Base-by-base conservation (phyloP, 2,329 filamentous ascomycete species). In the Lithohypha guttulata region DNA sequence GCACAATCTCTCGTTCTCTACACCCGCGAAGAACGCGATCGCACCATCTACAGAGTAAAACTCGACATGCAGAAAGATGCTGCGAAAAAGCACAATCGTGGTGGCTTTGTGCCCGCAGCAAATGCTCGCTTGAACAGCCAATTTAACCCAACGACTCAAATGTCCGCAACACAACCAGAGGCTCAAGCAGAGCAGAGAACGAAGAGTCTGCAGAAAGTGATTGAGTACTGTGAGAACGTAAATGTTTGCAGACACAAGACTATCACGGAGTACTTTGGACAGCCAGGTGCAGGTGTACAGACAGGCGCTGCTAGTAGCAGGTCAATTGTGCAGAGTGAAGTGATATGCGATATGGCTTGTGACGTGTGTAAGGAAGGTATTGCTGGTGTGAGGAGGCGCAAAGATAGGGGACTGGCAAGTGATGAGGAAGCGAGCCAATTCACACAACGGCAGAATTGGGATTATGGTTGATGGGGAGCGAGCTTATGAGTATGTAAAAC, bases 1-100 rank as follows among this genome's bases (percentile, higher is more conserved):
- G 80, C 81, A 21, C 75, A 81, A 44, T 95, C 86, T 55, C 84
- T 94, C 39, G 65, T 96, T 39, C 94, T 95, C 60, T 96, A 95
- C 61, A 86, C 79, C 43, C 76, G 83, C 9, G 84, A 93, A 58
- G 87, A 95, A 54, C 70, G 84, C 18, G 83, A 94, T 53, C 73
- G 85, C 1, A 75, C 82, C 7, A 75, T 71, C 7, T 61, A 60
- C 18, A 66, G 73, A 41, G 62, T 78, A 50, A 52, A 56, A 11
- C 55, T 61, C 8, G 69, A 69, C 45, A 56, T 49, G 41, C 62
- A 55, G 42, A 60, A 54, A 21, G 59, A 59, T 18, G 55, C 55
- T 28, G 55, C 55, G 36, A 60, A 67, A 53, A 60, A 53, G 50
- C 2, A 63, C 17, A 56, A 59, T 21, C 52, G 56, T 41, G n/a